A percentile compares a stretch with the other conserved stretches of the same genome.
Conservation (phyloP, 2,329 filamentous ascomycete genomes). For the Colletotrichum sp. region DNA sequence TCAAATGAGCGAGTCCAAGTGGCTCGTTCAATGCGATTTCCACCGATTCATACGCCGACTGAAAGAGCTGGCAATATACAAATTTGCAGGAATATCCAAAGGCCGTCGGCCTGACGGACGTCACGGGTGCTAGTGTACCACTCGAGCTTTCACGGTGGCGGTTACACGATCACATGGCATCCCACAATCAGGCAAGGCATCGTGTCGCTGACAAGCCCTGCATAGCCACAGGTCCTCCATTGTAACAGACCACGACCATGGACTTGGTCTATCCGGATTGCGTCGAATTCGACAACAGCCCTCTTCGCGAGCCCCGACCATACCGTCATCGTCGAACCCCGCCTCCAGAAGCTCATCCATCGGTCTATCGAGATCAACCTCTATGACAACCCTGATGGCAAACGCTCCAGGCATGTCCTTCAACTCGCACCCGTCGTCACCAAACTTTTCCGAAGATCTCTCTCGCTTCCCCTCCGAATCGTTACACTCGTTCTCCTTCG, state of each 20-base stretch:
- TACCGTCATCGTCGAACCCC: constrained; percentile 66
- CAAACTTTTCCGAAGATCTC: constrained; percentile 85
- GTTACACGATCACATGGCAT: constrained; percentile 15
- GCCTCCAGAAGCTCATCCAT: constrained; percentile 66
- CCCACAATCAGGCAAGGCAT: constrained; percentile 1
- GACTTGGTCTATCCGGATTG: constrained; percentile 82
- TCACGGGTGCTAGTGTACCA: constrained; percentile 16
- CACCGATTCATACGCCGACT: background rate
- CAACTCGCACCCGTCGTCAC: constrained; percentile 70
- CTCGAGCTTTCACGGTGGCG: constrained; percentile 6
- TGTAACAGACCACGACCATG: constrained; percentile 86
- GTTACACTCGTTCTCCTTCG: constrained; percentile 97
- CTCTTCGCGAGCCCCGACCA: constrained; percentile 66
- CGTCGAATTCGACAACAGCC: constrained; percentile 92
- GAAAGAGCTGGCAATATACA: background rate
- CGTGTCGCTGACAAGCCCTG: constrained; percentile 13
- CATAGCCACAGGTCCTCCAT: constrained; percentile 71
- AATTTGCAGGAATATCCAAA: background rate
- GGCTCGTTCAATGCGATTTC: background rate
- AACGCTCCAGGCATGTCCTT: constrained; percentile 59
- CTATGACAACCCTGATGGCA: constrained; percentile 71
- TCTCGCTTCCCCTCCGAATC: constrained; percentile 94
- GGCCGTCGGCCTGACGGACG: background rate
- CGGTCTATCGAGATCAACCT: constrained; percentile 69
- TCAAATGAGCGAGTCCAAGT: background rate